phyloP scores from a whole-genome alignment of 2,329 filamentous ascomycete species.

The Colletotrichum tamarilloi region DNA sequence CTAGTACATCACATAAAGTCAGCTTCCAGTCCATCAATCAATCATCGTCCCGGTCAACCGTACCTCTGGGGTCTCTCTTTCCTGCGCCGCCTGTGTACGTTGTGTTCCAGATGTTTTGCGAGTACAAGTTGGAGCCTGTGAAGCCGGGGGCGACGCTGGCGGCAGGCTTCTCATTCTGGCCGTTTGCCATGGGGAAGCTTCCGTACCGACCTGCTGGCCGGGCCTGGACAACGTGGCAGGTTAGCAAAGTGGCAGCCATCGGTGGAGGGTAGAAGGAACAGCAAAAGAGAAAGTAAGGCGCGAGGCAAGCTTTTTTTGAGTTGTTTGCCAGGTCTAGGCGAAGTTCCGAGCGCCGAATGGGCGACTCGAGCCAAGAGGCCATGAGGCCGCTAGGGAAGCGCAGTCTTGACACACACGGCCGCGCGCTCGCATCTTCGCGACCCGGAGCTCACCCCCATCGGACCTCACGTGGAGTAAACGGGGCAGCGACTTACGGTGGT shows the following conservation, averaged over 20 bases:
- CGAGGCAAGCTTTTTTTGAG: slow-evolving; percentile 32
- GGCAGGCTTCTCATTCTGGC: slow-evolving; percentile 43
- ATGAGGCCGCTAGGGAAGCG: slow-evolving; percentile 45
- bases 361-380: slow-evolving; percentile 26
- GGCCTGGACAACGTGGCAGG: slow-evolving; percentile 42
- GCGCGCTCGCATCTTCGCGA: slow-evolving; percentile 39
- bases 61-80: slow-evolving; percentile 60
- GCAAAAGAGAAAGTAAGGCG: slow-evolving; percentile 31
- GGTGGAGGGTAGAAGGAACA: neutral
- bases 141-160: slow-evolving; percentile 51
- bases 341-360: slow-evolving; percentile 33
- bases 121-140: slow-evolving; percentile 48
- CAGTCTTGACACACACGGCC: slow-evolving; percentile 51
- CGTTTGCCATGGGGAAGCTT: slow-evolving; percentile 48
- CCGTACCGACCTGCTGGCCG: slow-evolving; percentile 52
- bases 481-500: slow-evolving; percentile 48
- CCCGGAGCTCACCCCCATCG: slow-evolving; percentile 25
- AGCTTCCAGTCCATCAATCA: slow-evolving; percentile 35
- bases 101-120: slow-evolving; percentile 53
- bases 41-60: slow-evolving; percentile 35
- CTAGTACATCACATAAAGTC: slow-evolving; percentile 39
- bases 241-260: slow-evolving; percentile 32
- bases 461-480: slow-evolving; percentile 32
- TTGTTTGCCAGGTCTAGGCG: slow-evolving; percentile 32
- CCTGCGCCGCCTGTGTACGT: slow-evolving; percentile 52